Percentiles rank a stretch among this genome's conserved stretches.
phyloP scores from a whole-genome alignment of 1,284 basidiomycete species.

The Cryptococcus maquisensis region DNA sequence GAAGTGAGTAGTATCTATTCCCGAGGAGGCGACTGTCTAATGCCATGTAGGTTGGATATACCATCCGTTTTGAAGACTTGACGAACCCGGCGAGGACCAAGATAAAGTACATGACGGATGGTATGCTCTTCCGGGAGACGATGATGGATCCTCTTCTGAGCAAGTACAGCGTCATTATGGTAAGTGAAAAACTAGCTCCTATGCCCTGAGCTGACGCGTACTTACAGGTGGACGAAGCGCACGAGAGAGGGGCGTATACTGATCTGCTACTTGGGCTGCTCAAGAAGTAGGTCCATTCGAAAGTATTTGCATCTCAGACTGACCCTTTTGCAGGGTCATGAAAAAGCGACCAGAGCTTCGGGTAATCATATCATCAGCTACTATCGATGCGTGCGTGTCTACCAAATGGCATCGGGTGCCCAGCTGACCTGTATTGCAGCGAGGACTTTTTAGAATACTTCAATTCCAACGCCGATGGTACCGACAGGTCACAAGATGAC shows the following conservation, averaged over 20 bases:
- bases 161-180: conserved; percentile 92
- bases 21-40: not conserved
- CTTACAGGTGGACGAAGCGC: conserved; percentile 88
- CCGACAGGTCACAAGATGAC: conserved; percentile 45
- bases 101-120: conserved; percentile 97
- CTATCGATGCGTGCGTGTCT: conserved; percentile 67
- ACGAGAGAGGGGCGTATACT: conserved; percentile 91
- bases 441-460: conserved; percentile 85
- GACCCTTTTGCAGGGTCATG: conserved; percentile 61
- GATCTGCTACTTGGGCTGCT: conserved; percentile 87
- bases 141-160: conserved; percentile 82
- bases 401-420: not conserved
- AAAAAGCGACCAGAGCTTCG: conserved; percentile 82
- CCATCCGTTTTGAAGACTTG: conserved; percentile 94
- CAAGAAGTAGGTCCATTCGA: conserved; percentile 63
- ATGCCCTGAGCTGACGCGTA: conserved; percentile 1
- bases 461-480: conserved; percentile 52
- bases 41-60: conserved; percentile 76
- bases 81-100: conserved; percentile 73
- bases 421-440: conserved; percentile 17
- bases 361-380: conserved; percentile 90
- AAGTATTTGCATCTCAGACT: not conserved
- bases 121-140: conserved; percentile 93
- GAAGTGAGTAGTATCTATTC: conserved; percentile 58
- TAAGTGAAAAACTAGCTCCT: conserved; percentile 45